phyloP scores from a whole-genome alignment of 495 filamentous ascomycete species.

The Schizothecium vesticola region DNA sequence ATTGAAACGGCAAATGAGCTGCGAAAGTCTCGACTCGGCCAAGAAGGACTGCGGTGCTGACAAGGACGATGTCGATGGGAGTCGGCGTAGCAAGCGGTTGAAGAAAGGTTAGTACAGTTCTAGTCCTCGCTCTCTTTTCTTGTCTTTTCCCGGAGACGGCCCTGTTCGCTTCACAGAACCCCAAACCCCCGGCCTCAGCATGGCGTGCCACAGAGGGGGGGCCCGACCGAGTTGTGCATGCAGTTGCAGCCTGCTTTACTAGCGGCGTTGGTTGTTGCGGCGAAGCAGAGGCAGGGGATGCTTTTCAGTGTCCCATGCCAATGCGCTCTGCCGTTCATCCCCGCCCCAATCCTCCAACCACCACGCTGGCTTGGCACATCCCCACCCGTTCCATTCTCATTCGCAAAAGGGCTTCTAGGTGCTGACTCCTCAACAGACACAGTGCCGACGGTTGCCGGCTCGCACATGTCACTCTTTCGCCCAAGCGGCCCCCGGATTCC shows the following conservation, averaged over 20 bases:
- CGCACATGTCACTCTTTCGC: conserved; percentile 91
- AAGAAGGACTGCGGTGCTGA: conserved; percentile 55
- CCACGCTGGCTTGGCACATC: neutral
- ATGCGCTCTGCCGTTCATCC: conserved; percentile 6
- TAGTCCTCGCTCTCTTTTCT: neutral
- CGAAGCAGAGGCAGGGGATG: neutral
- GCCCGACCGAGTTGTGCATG: neutral
- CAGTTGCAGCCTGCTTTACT: neutral
- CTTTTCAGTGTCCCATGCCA: neutral
- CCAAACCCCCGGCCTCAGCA: too few species aligned
- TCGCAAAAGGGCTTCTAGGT: neutral
- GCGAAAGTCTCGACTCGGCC: conserved; percentile 58
- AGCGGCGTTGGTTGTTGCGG: neutral
- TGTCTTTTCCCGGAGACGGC: neutral
- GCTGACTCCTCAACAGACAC: conserved; percentile 56
- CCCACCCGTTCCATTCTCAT: neutral
- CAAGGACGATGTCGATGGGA: conserved; percentile 65
- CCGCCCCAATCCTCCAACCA: neutral
- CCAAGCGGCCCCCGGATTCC: conserved; percentile 68
- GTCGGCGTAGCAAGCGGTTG: conserved; percentile 83
- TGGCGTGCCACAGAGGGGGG: neutral
- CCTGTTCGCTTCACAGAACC: neutral
- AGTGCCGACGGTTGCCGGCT: conserved; percentile 85
- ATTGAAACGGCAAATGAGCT: conserved; percentile 79
- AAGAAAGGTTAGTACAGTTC: conserved; percentile 69